These are phyloP conservation scores for Coemansia sp. DNA, from an alignment of 192 early-diverging fungal species.

Conservation along the genomic window DNA sequence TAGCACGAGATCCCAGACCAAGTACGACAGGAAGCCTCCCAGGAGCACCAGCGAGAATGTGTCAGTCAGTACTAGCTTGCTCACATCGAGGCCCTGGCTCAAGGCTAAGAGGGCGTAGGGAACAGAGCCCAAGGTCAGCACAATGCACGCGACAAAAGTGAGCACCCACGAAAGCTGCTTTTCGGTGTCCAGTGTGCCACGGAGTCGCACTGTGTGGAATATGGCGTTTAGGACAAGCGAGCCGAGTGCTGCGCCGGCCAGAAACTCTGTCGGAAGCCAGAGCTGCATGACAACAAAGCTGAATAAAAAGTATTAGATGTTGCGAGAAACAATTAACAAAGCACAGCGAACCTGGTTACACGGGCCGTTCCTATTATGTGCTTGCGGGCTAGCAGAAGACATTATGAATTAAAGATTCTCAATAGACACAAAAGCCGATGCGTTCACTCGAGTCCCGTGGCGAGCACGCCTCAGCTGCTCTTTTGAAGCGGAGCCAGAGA, in stretches of 20 bases:
- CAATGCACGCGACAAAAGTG: conserved; percentile 37
- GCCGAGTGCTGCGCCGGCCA: conserved; percentile 17
- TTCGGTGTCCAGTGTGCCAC: conserved; percentile 15
- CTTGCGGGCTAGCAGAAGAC: background rate
- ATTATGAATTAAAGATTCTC: background rate
- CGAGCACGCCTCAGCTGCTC: background rate
- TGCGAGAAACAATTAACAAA: background rate
- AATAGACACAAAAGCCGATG: background rate
- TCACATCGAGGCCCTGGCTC: conserved; percentile 4
- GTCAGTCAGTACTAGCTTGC: conserved; percentile 31
- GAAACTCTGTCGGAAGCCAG: conserved; percentile 10
- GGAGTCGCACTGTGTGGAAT: conserved; percentile 16
- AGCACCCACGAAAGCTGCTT: conserved; percentile 56
- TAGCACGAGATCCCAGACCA: conserved; percentile 56
- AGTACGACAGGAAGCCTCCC: conserved; percentile 57
- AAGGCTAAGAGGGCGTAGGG: conserved; percentile 27
- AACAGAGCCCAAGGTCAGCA: conserved; percentile 32
- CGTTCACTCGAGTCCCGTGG: background rate
- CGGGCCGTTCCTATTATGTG: background rate
- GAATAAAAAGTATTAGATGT: background rate
- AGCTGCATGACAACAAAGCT: background rate
- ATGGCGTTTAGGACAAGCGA: conserved; percentile 22
- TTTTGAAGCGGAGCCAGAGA: background rate
- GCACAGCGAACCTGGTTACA: background rate
- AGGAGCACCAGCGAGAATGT: conserved; percentile 35